Base-by-base conservation (phyloP, 1,284 basidiomycete genomes). In the Takashimella koratensis region DNA sequence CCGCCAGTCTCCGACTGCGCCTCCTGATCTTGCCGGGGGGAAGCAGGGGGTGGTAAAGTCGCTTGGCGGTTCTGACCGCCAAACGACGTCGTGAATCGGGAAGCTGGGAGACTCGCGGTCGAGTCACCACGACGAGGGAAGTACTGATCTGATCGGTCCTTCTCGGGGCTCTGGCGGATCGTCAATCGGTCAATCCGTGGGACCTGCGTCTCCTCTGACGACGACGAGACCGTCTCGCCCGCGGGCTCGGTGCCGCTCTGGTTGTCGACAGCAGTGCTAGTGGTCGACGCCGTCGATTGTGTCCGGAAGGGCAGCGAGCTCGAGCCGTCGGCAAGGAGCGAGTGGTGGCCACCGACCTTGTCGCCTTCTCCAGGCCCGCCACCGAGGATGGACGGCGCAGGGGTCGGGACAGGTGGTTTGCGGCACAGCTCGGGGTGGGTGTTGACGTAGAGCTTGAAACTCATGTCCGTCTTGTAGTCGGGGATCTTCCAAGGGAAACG, bases 401-500 rank as follows among this genome's bases (percentile, higher is more conserved):
- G 71, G 16, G 68, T 74, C 53, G 65, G 68, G 13, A 65, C 62
- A 23, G 67, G 55, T 12, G 69, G 71, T 57, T 75, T 76, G 22
- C 78, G 78, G 57, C 84, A 85, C 45, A 94, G 79, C 71, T 96
- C 91, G 8, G 92, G 92, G 71, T 96, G 92, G 23, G 93, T 89
- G 63, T 86, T 83, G 62, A 98, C 86, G 70, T 96, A 99, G 6
- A 91, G 85, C 57, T 86, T 83, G 80, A 91, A 98, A 70, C 86
- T 89, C 50, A 89, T 84, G 70, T 98, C 96, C 26, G 85, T 85
- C 82, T 96, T 96, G 67, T 86, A 81, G 74, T 99, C 95, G 21
- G 95, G 94, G 55, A 98, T 87, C 77, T 94, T 98, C 96, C 96
- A 99, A 2, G 96, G 96, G 81, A 99, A 99, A 47, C 96, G 84